Conservation (phyloP, 768 basidiomycete species). For the Phaeolepiota aurea region DNA sequence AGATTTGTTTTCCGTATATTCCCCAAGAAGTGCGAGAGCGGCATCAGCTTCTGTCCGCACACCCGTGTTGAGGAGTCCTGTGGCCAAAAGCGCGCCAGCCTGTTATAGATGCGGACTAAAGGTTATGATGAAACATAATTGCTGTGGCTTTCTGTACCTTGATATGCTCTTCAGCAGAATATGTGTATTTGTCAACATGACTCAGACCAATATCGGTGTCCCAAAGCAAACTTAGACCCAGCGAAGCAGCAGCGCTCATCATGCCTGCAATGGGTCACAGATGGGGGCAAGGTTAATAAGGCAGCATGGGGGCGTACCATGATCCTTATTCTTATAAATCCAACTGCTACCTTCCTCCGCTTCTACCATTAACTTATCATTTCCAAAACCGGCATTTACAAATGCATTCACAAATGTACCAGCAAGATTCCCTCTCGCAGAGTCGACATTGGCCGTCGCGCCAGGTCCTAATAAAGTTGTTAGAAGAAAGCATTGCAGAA, state of each 20-base stretch:
- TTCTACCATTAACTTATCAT: conserved; percentile 97
- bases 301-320: conserved; percentile 43
- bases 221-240: conserved; percentile 92
- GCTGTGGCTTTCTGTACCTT: too few relatives aligned
- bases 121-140: neutral
- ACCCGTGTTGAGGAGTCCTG: conserved; percentile 83
- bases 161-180: conserved; percentile 93
- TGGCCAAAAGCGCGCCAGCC: conserved; percentile 93
- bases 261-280: conserved; percentile 64
- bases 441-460: conserved; percentile 75
- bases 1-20: conserved; percentile 84
- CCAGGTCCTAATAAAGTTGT: conserved; percentile 41
- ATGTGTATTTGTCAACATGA: conserved; percentile 96
- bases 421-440: conserved; percentile 89
- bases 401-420: conserved; percentile 99
- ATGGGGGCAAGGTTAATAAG: neutral
- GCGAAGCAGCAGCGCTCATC: conserved; percentile 92
- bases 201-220: conserved; percentile 90
- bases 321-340: conserved; percentile 99
- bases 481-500: neutral
- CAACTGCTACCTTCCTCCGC: conserved; percentile 95
- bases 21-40: conserved; percentile 82
- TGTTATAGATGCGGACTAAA: conserved; percentile 14
- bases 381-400: conserved; percentile 96
- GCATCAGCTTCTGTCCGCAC: conserved; percentile 92